Evolutionary conservation across 176 grass and related monocot species (phyloP).

Genomic region (Oryza punctata): DNA sequence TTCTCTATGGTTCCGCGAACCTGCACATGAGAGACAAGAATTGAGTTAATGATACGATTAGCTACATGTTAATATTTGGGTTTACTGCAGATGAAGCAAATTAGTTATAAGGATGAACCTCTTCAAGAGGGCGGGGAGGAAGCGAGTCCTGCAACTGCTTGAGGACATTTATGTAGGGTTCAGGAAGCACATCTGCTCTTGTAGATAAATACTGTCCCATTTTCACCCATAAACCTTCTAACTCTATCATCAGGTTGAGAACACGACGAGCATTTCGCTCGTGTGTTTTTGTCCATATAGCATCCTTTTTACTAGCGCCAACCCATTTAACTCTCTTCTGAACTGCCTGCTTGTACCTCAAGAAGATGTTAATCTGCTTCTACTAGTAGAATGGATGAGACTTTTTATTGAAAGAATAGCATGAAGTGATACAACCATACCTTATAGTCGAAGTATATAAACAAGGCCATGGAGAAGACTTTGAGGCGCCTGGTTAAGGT

Average conservation of each 20-base stretch:
- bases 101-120: slow-evolving; percentile 43
- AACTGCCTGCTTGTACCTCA: slow-evolving; percentile 61
- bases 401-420: slow-evolving; percentile 25
- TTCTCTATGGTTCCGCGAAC: slow-evolving; percentile 84
- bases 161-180: slow-evolving; percentile 86
- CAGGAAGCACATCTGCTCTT: slow-evolving; percentile 92
- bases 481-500: slow-evolving; percentile 67
- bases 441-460: slow-evolving; percentile 92
- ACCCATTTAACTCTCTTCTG: slow-evolving; percentile 86
- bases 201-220: slow-evolving; percentile 97
- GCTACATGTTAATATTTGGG: background rate
- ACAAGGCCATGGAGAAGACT: slow-evolving; percentile 70
- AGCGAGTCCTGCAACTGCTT: slow-evolving; percentile 89
- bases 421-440: slow-evolving; percentile 29
- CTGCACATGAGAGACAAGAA: slow-evolving; percentile 44
- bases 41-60: background rate
- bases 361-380: slow-evolving; percentile 44
- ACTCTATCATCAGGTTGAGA: slow-evolving; percentile 88
- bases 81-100: background rate
- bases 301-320: slow-evolving; percentile 55
- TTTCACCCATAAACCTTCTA: slow-evolving; percentile 98
- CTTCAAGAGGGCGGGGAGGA: slow-evolving; percentile 82
- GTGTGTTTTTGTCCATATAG: slow-evolving; percentile 79
- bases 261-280: slow-evolving; percentile 83
- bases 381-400: background rate